Evolutionary conservation across 768 basidiomycete genomes (phyloP), one percentile per base, ranked within the genome.

Genomic region (Trametes villosa): DNA sequence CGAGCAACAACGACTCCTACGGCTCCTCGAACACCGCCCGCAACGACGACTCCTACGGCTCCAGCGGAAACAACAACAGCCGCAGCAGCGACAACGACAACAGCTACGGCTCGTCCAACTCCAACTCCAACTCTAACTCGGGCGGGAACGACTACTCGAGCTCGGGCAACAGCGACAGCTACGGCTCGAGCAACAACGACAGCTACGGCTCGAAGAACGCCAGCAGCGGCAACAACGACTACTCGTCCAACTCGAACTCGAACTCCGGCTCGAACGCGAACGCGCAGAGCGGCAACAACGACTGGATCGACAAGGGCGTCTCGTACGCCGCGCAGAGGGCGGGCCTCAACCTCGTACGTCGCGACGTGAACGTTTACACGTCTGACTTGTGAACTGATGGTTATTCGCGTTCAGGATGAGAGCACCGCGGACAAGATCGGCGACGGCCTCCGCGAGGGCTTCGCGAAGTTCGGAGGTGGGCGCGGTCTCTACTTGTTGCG

Each of bases 261-360:
- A 60, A 58, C 52, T 70, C 65, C 9, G 70, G 51, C 51, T 44
- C 54, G 20, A 61, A 61, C 49, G 51, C 59, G 1, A 54, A 70
- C 58, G 64, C 68, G 36, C 70, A 71, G 22, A 18, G 13, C 8
- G 51, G 72, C 44, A 60, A 64, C 11, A 64, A 60, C 29, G 70
- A 75, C 65, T 79, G 65, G 71, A 40, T 78, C 50, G 70, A 77
- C 59, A 76, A 79, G 59, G 78, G 80, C 44, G 70, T 84, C 33
- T 13, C 27, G 42, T 65, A 47, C 57, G 72, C 71, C 17, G 69
- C 81, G 8, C 56, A 72, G 57, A 75, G 78, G 67, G 76, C 76
- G 29, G 83, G 83, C 0, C 76, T 72, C 64, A 76, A 81, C 60
- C 8, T 83, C 17, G 82, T 84, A 57, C 49, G 81, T 38, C n/a